Evolutionary conservation across 257 asterid species (phyloP).

Genomic region (Striga asiatica): DNA sequence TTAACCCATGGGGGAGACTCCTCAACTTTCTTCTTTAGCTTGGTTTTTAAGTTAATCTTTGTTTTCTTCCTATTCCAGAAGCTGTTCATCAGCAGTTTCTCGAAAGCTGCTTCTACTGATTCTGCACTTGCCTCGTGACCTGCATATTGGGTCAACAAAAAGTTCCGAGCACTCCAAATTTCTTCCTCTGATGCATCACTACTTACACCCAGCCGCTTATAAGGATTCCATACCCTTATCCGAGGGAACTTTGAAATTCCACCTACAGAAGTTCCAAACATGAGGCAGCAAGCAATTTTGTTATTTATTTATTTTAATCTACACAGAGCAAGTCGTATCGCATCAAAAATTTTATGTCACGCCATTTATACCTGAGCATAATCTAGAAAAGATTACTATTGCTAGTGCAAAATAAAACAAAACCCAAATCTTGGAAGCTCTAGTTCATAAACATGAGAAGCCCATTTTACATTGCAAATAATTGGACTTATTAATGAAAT

Average conservation of each 20-base stretch:
- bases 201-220: constrained; percentile 72
- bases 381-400: neutral
- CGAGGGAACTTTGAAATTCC: constrained; percentile 45
- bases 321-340: neutral
- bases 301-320: too few relatives aligned
- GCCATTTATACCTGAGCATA: too few relatives aligned
- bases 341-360: neutral
- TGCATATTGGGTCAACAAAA: constrained; percentile 66
- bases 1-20: constrained; percentile 97
- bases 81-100: constrained; percentile 76
- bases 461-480: neutral
- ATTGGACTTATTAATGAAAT: neutral
- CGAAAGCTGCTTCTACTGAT: constrained; percentile 89
- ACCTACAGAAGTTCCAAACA: constrained; percentile 30
- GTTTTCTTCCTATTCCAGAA: constrained; percentile 69
- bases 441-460: neutral
- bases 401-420: neutral
- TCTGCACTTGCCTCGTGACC: constrained; percentile 73
- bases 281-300: neutral
- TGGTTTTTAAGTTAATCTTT: constrained; percentile 83
- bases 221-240: constrained; percentile 80
- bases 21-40: constrained; percentile 84
- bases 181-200: constrained; percentile 88
- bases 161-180: constrained; percentile 91
- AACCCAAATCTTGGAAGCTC: neutral